These are phyloP conservation scores for Irpex rosettiformis DNA, from an alignment of 1,284 basidiomycete genomes.

Conservation along the genomic window DNA sequence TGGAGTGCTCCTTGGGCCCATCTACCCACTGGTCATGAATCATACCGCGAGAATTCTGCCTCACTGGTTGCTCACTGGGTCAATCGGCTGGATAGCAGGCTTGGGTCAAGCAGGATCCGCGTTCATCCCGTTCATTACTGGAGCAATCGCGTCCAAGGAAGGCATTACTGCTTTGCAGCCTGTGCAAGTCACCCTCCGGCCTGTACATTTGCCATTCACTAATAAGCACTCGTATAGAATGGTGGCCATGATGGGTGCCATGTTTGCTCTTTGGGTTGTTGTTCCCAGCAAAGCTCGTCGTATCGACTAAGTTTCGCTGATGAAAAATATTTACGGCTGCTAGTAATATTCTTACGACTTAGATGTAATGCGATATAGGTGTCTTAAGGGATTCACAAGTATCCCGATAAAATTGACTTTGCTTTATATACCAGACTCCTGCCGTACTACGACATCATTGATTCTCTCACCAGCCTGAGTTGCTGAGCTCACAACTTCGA, in stretches of 20 bases:
- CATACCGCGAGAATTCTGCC: constrained; percentile 46
- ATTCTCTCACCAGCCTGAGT: no score
- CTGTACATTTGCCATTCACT: not conserved
- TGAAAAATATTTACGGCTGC: not conserved
- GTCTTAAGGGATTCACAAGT: no score
- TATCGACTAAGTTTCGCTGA: not conserved
- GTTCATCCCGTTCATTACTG: constrained; percentile 52
- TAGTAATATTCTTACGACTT: no score
- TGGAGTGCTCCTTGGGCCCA: constrained; percentile 48
- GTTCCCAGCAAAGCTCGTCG: not conserved
- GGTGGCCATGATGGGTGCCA: constrained; percentile 41
- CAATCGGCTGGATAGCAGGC: constrained; percentile 54
- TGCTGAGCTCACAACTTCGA: no score
- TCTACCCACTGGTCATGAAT: constrained; percentile 54
- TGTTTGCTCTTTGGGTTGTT: constrained; percentile 24
- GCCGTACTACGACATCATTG: no score
- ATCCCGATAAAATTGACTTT: no score
- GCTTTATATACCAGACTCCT: no score
- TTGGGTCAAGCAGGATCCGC: constrained; percentile 53
- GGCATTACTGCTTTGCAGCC: constrained; percentile 55
- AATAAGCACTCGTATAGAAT: constrained; percentile 29
- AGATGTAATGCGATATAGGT: no score
- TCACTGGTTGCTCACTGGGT: constrained; percentile 46
- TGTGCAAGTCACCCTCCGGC: constrained; percentile 36
- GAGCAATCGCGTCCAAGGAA: constrained; percentile 44